Percentiles rank a stretch among this genome's conserved stretches.
Evolutionary conservation across 1,284 basidiomycete species (phyloP).

Genomic region (Fomitopsis schrenkii): DNA sequence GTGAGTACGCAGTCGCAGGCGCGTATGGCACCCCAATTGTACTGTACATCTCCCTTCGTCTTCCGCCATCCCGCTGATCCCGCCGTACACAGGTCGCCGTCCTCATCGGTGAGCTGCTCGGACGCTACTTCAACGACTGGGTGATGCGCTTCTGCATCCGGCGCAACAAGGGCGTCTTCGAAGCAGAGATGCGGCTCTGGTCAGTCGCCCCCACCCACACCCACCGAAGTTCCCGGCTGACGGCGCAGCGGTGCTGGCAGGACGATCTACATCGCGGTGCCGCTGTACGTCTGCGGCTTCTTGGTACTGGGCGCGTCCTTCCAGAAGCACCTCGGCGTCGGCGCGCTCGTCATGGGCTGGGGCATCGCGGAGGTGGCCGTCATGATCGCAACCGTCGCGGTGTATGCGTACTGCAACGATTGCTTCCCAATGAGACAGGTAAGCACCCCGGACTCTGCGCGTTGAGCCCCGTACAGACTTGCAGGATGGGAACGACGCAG

Average conservation of each 20-base stretch:
- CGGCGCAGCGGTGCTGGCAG: constrained; percentile 25
- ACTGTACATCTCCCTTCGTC: constrained; percentile 11
- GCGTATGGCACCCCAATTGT: constrained; percentile 65
- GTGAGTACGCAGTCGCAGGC: constrained; percentile 48
- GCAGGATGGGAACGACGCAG: constrained; percentile 16
- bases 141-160: constrained; percentile 55
- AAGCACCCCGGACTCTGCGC: background rate
- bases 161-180: constrained; percentile 65
- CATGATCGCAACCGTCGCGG: constrained; percentile 65
- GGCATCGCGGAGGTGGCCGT: constrained; percentile 55
- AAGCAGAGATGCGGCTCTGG: constrained; percentile 69
- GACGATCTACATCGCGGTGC: constrained; percentile 62
- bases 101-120: constrained; percentile 64
- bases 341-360: constrained; percentile 63
- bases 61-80: background rate
- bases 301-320: constrained; percentile 55
- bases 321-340: constrained; percentile 52
- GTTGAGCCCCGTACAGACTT: background rate
- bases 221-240: background rate
- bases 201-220: constrained; percentile 23
- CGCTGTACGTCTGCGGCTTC: constrained; percentile 62
- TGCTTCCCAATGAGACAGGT: constrained; percentile 49
- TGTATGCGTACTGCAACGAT: constrained; percentile 52
- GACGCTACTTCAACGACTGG: constrained; percentile 66
- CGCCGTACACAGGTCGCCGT: constrained; percentile 44